Evolutionary conservation across 2,329 filamentous ascomycete genomes (phyloP).

Genomic region (Monosporascus sp.): DNA sequence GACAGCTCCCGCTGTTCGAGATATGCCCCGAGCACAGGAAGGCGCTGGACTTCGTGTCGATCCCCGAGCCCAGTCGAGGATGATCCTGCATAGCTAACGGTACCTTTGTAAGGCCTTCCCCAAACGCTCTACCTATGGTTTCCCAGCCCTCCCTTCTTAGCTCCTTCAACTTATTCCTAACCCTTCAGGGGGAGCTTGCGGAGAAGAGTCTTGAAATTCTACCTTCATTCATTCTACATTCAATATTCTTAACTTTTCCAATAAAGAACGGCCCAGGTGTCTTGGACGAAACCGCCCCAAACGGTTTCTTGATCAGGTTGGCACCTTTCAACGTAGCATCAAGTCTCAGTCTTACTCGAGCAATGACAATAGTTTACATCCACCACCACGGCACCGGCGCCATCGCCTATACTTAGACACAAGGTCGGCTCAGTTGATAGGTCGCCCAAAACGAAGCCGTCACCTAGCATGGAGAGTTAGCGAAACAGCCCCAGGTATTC

Average conservation of each 20-base stretch:
- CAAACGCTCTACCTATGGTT: too few relatives aligned
- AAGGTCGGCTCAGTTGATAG: slow-evolving; percentile 27
- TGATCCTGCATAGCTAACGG: too few relatives aligned
- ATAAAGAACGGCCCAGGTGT: slow-evolving; percentile 31
- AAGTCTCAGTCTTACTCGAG: slow-evolving; percentile 23
- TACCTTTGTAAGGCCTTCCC: too few relatives aligned
- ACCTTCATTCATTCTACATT: background rate
- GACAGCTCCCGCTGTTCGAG: slow-evolving; percentile 86
- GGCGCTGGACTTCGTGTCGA: slow-evolving; percentile 78
- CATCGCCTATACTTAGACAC: slow-evolving; percentile 32
- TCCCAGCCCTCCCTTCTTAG: too few relatives aligned
- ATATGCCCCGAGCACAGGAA: slow-evolving; percentile 93
- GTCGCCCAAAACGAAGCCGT: slow-evolving; percentile 33
- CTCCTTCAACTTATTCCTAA: too few relatives aligned
- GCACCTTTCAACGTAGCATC: background rate
- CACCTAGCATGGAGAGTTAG: slow-evolving; percentile 19
- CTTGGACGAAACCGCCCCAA: slow-evolving; percentile 32
- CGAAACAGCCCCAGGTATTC: background rate
- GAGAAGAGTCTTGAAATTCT: too few relatives aligned
- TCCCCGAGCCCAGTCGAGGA: slow-evolving; percentile 67
- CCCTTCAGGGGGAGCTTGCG: too few relatives aligned
- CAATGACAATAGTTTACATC: slow-evolving; percentile 37
- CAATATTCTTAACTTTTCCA: slow-evolving; percentile 21
- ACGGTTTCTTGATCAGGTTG: slow-evolving; percentile 18
- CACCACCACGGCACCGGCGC: slow-evolving; percentile 31